phyloP scores from a whole-genome alignment of 1,284 basidiomycete genomes.

The Chalciporus sp. region DNA sequence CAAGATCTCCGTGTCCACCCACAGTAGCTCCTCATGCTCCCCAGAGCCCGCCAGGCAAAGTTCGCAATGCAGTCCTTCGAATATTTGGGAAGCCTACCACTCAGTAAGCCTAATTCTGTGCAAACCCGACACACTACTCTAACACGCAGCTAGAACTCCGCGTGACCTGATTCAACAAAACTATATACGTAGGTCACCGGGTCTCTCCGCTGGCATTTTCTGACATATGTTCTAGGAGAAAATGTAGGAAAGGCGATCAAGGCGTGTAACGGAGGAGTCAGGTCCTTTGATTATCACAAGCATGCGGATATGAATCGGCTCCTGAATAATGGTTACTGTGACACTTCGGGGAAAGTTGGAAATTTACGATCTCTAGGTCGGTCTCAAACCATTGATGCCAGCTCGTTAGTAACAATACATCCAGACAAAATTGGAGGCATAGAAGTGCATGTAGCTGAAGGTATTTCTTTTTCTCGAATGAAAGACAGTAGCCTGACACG shows the following conservation, averaged over 20 bases:
- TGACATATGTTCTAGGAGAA: neutral
- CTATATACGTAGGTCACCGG: constrained; percentile 6
- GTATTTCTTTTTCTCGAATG: neutral
- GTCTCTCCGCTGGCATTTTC: neutral
- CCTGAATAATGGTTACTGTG: too few relatives aligned
- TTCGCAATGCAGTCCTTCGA: too few relatives aligned
- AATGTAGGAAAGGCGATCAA: constrained; percentile 2
- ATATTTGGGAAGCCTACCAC: neutral
- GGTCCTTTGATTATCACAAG: constrained; percentile 1
- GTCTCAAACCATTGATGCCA: neutral
- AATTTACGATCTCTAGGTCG: neutral
- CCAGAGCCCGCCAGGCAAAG: neutral
- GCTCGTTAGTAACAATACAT: neutral
- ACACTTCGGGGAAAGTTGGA: neutral
- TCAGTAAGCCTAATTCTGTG: neutral
- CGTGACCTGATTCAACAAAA: constrained; percentile 6
- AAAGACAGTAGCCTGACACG: neutral
- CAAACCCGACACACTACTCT: too few relatives aligned
- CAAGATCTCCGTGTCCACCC: neutral
- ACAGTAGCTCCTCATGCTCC: too few relatives aligned
- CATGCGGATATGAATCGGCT: neutral
- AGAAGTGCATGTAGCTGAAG: constrained; percentile 2
- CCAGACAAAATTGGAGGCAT: neutral
- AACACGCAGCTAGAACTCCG: neutral
- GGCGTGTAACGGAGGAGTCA: neutral